phyloP scores from a whole-genome alignment of 768 basidiomycete species.

The Amanita polypyramis region DNA sequence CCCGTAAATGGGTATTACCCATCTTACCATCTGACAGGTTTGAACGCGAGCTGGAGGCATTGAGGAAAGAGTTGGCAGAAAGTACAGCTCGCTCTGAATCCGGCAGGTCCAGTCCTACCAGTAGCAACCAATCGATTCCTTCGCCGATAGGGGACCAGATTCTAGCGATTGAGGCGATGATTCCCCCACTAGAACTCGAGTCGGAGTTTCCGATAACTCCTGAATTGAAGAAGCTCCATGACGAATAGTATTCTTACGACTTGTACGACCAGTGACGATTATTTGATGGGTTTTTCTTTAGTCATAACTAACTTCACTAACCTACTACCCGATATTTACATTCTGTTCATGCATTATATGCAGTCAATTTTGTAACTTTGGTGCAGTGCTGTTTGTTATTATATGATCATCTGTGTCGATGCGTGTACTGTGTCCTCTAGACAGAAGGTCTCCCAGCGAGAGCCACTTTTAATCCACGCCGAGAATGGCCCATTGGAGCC shows the following conservation, averaged over 20 bases:
- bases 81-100: conserved; percentile 35
- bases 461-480: conserved; percentile 54
- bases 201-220: conserved; percentile 10
- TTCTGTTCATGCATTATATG: background rate
- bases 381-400: background rate
- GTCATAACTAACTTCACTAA: background rate
- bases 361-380: background rate
- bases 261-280: conserved; percentile 5
- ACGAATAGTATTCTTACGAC: conserved; percentile 14
- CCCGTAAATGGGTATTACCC: conserved; percentile 4
- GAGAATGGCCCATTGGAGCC: conserved; percentile 37
- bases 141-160: conserved; percentile 1
- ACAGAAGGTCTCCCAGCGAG: conserved; percentile 41
- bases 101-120: conserved; percentile 41
- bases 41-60: conserved; percentile 82
- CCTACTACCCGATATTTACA: conserved; percentile 3
- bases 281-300: background rate
- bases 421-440: conserved; percentile 8
- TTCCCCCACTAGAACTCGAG: conserved; percentile 19
- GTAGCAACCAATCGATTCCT: conserved; percentile 31
- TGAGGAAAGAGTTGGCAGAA: conserved; percentile 86
- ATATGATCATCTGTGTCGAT: background rate
- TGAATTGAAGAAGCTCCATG: conserved; percentile 18
- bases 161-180: conserved; percentile 3
- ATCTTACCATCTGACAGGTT: conserved; percentile 42